phyloP scores from a whole-genome alignment of 1,284 basidiomycete species.

The Sparassis latifolia region DNA sequence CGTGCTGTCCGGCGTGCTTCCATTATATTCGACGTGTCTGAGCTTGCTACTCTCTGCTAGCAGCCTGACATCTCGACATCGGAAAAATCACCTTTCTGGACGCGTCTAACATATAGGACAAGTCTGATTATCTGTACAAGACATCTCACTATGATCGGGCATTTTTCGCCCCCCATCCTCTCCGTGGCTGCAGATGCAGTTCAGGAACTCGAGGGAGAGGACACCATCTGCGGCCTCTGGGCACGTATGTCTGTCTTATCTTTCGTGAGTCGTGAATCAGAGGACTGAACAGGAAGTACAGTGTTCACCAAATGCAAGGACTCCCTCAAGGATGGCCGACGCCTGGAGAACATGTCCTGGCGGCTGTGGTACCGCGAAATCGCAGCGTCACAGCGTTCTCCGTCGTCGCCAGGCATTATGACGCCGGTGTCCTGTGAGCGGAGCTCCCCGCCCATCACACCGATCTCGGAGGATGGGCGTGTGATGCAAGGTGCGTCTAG shows the following conservation, averaged over 20 bases:
- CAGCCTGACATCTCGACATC: too few species aligned
- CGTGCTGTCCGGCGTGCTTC: too few species aligned
- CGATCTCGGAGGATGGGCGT: slow-evolving; percentile 26
- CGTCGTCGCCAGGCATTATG: slow-evolving; percentile 25
- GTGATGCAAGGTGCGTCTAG: slow-evolving; percentile 10
- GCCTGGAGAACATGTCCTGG: slow-evolving; percentile 86
- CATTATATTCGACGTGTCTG: too few species aligned
- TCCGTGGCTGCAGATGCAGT: slow-evolving; percentile 56
- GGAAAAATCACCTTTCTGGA: too few species aligned
- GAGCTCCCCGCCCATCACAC: slow-evolving; percentile 25
- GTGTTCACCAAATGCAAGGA: slow-evolving; percentile 83
- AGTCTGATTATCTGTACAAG: too few species aligned
- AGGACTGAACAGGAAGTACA: slow-evolving; percentile 23
- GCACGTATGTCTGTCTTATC: slow-evolving; percentile 36
- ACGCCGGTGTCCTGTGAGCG: slow-evolving; percentile 21
- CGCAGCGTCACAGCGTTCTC: slow-evolving; percentile 26
- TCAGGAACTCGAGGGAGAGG: slow-evolving; percentile 55
- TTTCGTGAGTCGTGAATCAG: not conserved
- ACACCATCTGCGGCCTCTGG: slow-evolving; percentile 59
- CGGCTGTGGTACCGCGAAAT: slow-evolving; percentile 75
- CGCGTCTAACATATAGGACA: too few species aligned
- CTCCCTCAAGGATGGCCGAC: slow-evolving; percentile 66
- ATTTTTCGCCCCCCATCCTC: slow-evolving; percentile 55
- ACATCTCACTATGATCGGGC: slow-evolving; percentile 36
- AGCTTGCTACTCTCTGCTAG: too few species aligned